These are phyloP conservation scores for Cercospora zeina DNA, from an alignment of 2,329 filamentous ascomycete species.

Conservation along the genomic window DNA sequence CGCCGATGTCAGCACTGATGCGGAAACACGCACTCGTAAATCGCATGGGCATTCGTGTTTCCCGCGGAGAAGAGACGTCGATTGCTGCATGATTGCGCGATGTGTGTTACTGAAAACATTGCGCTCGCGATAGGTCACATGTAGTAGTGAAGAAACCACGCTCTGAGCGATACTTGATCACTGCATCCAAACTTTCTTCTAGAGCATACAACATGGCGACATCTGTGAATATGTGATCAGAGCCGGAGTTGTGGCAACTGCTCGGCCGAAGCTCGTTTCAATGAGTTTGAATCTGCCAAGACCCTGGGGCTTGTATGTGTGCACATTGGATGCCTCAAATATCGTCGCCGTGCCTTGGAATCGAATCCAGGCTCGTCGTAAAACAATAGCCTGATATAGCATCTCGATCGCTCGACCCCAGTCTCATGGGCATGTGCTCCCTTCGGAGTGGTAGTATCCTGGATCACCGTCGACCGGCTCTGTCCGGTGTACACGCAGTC, in stretches of 20 bases:
- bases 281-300: neutral
- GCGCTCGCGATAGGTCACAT: neutral
- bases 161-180: neutral
- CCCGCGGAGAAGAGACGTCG: neutral
- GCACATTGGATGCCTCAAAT: too few relatives aligned
- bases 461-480: neutral
- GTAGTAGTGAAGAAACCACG: neutral
- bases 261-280: constrained; percentile 5
- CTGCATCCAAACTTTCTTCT: neutral
- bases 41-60: neutral
- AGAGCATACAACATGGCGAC: neutral
- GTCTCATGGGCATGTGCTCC: neutral
- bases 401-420: neutral
- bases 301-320: neutral
- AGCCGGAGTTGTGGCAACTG: neutral
- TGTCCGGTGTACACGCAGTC: neutral
- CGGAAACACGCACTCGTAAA: neutral
- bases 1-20: neutral
- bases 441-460: neutral
- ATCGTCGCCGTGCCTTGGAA: too few relatives aligned
- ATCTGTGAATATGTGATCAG: neutral
- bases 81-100: neutral
- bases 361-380: neutral
- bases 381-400: neutral
- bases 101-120: neutral